Base-by-base conservation (phyloP, 2,329 filamentous ascomycete genomes). In the Cadophora gregata region DNA sequence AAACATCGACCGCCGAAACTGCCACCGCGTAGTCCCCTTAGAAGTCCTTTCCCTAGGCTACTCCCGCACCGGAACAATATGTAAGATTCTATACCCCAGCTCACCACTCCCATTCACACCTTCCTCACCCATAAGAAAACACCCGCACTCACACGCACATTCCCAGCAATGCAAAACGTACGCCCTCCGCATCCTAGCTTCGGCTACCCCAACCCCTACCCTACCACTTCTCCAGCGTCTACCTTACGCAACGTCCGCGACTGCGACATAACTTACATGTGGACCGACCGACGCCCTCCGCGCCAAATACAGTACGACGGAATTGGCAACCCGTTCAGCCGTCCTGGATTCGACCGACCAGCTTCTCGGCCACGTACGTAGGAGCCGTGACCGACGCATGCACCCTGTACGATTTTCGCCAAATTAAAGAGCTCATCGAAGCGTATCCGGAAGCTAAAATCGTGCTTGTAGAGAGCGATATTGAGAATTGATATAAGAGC, bases 381-480 rank as follows among this genome's bases (percentile, higher is more conserved):
- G 47, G 47, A 31, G 70, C 72, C 14, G 71, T 77, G 3, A 75
- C 75, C 5, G 80, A 81, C 53, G 64, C 75, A 81, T 55, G 64
- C 75, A 21, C 78, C 79, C 0, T 74, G 72, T 7, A 66, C 65
- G 12, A 63, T 74, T 19, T 80, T 81, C 67, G 74, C 72, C 2
- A 70, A n/a, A n/a, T n/a, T n/a, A n/a, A 72, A 33, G 79, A 81
- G 48, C 67, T 81, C 4, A 64, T 77, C 19, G 60, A 63, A 4
- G 74, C 76, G 0, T 80, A 80, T 56, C 79, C 79, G 0, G 72
- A 77, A 0, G 79, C 77, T 0, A 79, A 79, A 62, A 74, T 80
- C 61, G 76, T 80, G 12, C 66, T 79, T 21, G 75, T 72, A 1
- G 66, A 68, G 21, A 72, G 79, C 9, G 72, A 76, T 59, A 59